These are phyloP conservation scores for Cladophialophora chaetospira DNA, from an alignment of 2,329 filamentous ascomycete genomes.

Conservation along the genomic window DNA sequence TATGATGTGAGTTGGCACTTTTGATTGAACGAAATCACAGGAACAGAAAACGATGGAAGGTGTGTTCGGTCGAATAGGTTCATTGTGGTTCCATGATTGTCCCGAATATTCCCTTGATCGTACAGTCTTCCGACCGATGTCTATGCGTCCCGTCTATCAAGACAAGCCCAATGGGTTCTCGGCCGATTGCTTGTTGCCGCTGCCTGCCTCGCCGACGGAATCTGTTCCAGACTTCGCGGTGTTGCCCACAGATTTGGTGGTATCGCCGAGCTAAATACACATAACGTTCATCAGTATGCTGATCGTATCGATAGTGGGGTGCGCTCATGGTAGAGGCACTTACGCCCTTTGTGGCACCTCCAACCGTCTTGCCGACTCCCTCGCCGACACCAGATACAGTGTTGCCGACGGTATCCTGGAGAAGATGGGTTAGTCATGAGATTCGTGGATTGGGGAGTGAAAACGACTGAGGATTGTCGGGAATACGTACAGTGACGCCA, in stretches of 20 bases:
- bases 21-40: too few relatives aligned
- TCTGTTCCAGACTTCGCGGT: conserved; percentile 23
- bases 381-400: conserved; percentile 38
- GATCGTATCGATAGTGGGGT: not conserved
- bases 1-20: too few relatives aligned
- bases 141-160: too few relatives aligned
- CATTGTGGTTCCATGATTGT: too few relatives aligned
- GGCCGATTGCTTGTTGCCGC: conserved; percentile 33
- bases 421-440: conserved; percentile 16
- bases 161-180: conserved; percentile 34
- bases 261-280: conserved; percentile 22
- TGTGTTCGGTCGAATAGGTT: too few relatives aligned
- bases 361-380: conserved; percentile 34
- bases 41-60: too few relatives aligned
- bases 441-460: not conserved
- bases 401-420: conserved; percentile 34
- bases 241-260: conserved; percentile 25
- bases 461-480: not conserved
- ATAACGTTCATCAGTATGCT: not conserved
- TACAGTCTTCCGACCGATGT: too few relatives aligned
- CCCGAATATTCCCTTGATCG: too few relatives aligned
- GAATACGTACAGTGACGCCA: conserved; percentile 29
- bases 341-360: conserved; percentile 29
- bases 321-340: not conserved
- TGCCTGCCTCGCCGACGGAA: too few relatives aligned